These are phyloP conservation scores for Dalbergia cultrata DNA, from an alignment of 306 rosid species.

Conservation along the genomic window DNA sequence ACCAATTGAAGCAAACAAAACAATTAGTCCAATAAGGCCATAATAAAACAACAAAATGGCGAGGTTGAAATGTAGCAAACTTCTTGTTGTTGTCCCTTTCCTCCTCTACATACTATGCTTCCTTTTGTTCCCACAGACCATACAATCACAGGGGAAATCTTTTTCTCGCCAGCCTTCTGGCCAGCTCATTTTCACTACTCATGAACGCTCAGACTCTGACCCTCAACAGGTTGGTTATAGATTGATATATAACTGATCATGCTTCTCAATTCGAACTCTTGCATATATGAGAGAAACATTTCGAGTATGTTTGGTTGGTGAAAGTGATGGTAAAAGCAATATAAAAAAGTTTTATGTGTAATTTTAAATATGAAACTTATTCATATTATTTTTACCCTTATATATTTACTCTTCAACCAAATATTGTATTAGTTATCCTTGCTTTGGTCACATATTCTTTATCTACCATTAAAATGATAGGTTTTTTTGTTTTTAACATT, in stretches of 20 bases:
- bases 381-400: too few species aligned
- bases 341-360: too few species aligned
- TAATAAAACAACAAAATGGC: slow-evolving; percentile 9
- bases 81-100: slow-evolving; percentile 12
- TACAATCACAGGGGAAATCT: slow-evolving; percentile 36
- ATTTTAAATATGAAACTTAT: too few species aligned
- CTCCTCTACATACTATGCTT: slow-evolving; percentile 39
- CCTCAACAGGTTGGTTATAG: slow-evolving; percentile 56
- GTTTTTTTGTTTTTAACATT: too few species aligned
- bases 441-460: too few species aligned
- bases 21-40: not conserved
- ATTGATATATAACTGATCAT: not conserved
- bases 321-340: too few species aligned
- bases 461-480: too few species aligned
- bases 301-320: too few species aligned
- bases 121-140: slow-evolving; percentile 36
- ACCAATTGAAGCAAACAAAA: slow-evolving; percentile 1
- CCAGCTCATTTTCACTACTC: slow-evolving; percentile 45
- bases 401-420: too few species aligned
- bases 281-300: not conserved
- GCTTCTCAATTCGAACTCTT: too few species aligned
- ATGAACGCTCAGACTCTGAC: slow-evolving; percentile 47
- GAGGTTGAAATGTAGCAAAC: slow-evolving; percentile 11
- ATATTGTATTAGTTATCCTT: too few species aligned
- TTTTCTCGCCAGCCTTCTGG: slow-evolving; percentile 53